Percentiles rank a stretch among this genome's conserved stretches.
These are phyloP conservation scores for Castanea crenata DNA, from an alignment of 306 rosid genomes.

Conservation along the genomic window DNA sequence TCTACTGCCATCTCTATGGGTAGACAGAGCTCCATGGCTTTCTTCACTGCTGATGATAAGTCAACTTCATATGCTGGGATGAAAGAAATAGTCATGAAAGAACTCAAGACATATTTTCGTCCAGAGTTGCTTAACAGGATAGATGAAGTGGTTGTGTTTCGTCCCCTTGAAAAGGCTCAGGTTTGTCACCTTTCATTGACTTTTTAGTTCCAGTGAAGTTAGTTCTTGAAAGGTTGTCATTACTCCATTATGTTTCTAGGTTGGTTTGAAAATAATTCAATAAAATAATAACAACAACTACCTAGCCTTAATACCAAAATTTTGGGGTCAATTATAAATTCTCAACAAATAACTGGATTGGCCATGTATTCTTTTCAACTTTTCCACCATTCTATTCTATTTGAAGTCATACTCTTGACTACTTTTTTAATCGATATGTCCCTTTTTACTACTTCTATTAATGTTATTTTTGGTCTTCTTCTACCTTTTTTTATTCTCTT, in stretches of 20 bases:
- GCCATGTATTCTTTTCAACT: no score
- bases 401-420: no score
- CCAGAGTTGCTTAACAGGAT: slow-evolving; percentile 91
- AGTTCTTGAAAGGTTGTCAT: slow-evolving; percentile 1
- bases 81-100: slow-evolving; percentile 77
- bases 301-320: no score
- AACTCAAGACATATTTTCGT: slow-evolving; percentile 80
- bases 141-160: slow-evolving; percentile 91
- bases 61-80: slow-evolving; percentile 60
- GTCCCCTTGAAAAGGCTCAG: slow-evolving; percentile 75
- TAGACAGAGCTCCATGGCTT: slow-evolving; percentile 57
- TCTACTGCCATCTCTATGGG: slow-evolving; percentile 85
- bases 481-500: no score
- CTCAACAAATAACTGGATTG: no score
- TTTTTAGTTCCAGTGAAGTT: neutral
- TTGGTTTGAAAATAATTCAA: neutral
- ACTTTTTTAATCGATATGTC: no score
- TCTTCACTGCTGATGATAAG: slow-evolving; percentile 59
- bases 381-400: no score
- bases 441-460: no score
- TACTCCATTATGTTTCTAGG: neutral
- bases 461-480: no score
- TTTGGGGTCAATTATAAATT: no score
- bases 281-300: neutral
- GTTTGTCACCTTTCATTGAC: slow-evolving; percentile 40